Evolutionary conservation across 257 asterid genomes (phyloP).

Genomic region (Fraxinus americana): DNA sequence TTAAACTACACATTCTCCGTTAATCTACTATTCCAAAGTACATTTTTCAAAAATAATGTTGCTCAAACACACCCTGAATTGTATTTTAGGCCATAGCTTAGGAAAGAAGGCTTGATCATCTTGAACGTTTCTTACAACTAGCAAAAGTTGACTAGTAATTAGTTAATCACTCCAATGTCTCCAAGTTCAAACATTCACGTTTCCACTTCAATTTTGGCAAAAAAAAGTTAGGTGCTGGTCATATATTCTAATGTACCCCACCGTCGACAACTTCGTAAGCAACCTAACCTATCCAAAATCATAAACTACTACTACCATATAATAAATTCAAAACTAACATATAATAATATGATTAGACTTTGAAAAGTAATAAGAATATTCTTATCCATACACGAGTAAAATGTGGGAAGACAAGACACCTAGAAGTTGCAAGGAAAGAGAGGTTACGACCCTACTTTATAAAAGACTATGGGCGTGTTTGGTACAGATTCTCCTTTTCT

Average conservation of each 20-base stretch:
- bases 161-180: neutral
- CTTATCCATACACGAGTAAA: constrained; percentile 15
- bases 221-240: neutral
- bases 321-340: neutral
- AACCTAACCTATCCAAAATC: neutral
- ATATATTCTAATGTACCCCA: neutral
- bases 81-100: too few species aligned
- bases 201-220: neutral
- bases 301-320: too few species aligned
- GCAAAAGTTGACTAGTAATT: neutral
- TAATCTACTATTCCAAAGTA: too few species aligned
- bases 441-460: neutral
- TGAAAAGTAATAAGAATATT: neutral
- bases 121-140: neutral
- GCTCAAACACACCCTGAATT: too few species aligned
- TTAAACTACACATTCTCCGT: too few species aligned
- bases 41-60: too few species aligned
- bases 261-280: neutral
- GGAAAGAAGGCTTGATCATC: too few species aligned
- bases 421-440: constrained; percentile 23
- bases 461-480: too few species aligned
- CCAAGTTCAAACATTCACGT: neutral
- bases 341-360: neutral
- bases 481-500: too few species aligned
- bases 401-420: neutral